These are phyloP conservation scores for Penicillium mononematosum DNA, from an alignment of 495 filamentous ascomycete species.

Conservation along the genomic window DNA sequence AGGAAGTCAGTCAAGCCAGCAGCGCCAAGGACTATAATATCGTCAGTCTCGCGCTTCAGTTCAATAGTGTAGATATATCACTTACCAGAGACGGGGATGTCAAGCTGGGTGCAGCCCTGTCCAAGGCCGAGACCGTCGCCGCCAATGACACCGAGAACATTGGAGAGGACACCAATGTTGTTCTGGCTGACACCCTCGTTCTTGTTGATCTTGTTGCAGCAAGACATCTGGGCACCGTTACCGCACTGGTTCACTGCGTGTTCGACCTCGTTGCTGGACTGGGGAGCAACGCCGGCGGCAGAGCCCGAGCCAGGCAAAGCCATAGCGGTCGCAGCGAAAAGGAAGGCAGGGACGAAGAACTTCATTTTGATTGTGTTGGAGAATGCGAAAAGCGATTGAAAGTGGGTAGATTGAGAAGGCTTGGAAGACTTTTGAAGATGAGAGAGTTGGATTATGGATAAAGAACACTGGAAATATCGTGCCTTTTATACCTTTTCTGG, in stretches of 20 bases:
- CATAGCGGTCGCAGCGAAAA: conserved; percentile 34
- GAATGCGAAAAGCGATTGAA: conserved; percentile 9
- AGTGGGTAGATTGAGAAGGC: neutral
- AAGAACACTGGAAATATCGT: neutral
- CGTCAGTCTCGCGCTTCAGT: conserved; percentile 5
- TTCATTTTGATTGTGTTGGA: conserved; percentile 35
- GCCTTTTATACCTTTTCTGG: conserved; percentile 22
- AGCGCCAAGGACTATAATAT: conserved; percentile 22
- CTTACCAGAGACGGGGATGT: conserved; percentile 28
- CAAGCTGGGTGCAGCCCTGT: conserved; percentile 23
- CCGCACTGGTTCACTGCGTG: conserved; percentile 37
- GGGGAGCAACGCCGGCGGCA: neutral
- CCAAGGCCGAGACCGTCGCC: conserved; percentile 30
- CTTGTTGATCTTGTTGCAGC: conserved; percentile 41
- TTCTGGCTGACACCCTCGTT: conserved; percentile 29
- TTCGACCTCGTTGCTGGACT: conserved; percentile 12
- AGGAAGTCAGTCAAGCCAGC: conserved; percentile 38
- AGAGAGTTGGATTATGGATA: conserved; percentile 15
- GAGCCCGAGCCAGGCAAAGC: conserved; percentile 24
- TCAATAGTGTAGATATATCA: neutral
- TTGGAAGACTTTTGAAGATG: conserved; percentile 7
- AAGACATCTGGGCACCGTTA: conserved; percentile 40
- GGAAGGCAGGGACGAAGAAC: conserved; percentile 32
- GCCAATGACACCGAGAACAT: conserved; percentile 26
- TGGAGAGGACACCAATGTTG: conserved; percentile 24